Conservation (phyloP, 495 filamentous ascomycete species). For the Hyaloscypha bicolor region DNA sequence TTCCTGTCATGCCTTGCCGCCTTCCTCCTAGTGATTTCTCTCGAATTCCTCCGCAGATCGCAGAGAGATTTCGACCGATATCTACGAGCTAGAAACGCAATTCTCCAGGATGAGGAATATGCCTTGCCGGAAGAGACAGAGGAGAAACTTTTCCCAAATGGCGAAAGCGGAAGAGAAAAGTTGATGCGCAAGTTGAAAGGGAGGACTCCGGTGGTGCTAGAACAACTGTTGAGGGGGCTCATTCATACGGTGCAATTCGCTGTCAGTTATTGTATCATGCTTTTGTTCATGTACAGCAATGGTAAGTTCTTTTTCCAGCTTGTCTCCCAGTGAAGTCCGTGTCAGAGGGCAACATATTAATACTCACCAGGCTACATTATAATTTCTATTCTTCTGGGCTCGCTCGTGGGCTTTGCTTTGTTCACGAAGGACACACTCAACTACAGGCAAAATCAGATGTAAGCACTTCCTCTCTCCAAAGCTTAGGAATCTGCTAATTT, state of each 20-base stretch:
- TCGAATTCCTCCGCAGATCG: slow-evolving; percentile 19
- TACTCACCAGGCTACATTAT: slow-evolving; percentile 22
- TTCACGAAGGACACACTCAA: slow-evolving; percentile 24
- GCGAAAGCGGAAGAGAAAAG: background rate
- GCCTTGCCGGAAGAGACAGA: slow-evolving; percentile 11
- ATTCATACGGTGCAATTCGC: slow-evolving; percentile 24
- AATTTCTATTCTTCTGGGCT: slow-evolving; percentile 22
- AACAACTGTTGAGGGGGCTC: slow-evolving; percentile 18
- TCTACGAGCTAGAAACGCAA: background rate
- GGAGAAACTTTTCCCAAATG: slow-evolving; percentile 12
- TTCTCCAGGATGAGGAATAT: background rate
- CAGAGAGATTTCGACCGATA: slow-evolving; percentile 18
- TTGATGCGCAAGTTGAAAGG: background rate
- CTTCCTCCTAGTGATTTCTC: slow-evolving; percentile 26
- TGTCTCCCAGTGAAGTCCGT: background rate
- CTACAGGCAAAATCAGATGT: background rate
- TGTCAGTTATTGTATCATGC: slow-evolving; percentile 26
- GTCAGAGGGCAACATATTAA: background rate
- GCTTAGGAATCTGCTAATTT: background rate
- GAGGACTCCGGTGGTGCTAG: slow-evolving; percentile 6
- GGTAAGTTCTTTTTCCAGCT: background rate
- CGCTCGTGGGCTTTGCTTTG: slow-evolving; percentile 22
- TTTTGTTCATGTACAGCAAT: slow-evolving; percentile 25
- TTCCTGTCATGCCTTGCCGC: slow-evolving; percentile 19
- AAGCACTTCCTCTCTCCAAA: background rate